phyloP scores from a whole-genome alignment of 2,329 filamentous ascomycete genomes.

The Capronia americana region DNA sequence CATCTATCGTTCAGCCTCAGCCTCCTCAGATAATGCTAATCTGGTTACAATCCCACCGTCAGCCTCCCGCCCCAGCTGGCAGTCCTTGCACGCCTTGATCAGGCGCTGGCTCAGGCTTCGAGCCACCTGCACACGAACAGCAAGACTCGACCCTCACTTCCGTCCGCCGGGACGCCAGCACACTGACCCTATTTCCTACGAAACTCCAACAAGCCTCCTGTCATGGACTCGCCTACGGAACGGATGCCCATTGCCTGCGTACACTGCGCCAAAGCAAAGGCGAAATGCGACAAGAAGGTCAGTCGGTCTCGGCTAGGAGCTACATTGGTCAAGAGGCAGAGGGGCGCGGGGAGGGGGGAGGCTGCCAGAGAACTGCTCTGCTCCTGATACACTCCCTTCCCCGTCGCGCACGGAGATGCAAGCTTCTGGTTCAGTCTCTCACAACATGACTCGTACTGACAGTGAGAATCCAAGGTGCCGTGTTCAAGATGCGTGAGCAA shows the following conservation, averaged over 20 bases:
- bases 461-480: conserved; percentile 35
- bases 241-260: conserved; percentile 41
- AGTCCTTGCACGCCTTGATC: conserved; percentile 8
- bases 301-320: conserved; percentile 21
- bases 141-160: conserved; percentile 2
- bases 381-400: background rate
- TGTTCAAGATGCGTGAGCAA: conserved; percentile 42
- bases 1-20: conserved; percentile 24
- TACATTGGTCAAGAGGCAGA: background rate
- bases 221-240: conserved; percentile 39
- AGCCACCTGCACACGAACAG: background rate
- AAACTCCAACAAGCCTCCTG: conserved; percentile 5
- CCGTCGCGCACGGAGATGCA: background rate
- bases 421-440: background rate
- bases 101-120: conserved; percentile 20
- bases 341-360: background rate
- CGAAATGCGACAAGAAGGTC: conserved; percentile 43
- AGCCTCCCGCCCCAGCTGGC: conserved; percentile 21
- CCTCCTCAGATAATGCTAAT: conserved; percentile 36
- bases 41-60: conserved; percentile 19
- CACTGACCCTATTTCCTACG: background rate
- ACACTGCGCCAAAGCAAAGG: conserved; percentile 41
- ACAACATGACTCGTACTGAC: conserved; percentile 20
- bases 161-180: conserved; percentile 3
- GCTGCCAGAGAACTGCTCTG: background rate